Evolutionary conservation across 495 filamentous ascomycete species (phyloP), one percentile per base, ranked within the genome.

Genomic region (Tuber microsphaerosporum): DNA sequence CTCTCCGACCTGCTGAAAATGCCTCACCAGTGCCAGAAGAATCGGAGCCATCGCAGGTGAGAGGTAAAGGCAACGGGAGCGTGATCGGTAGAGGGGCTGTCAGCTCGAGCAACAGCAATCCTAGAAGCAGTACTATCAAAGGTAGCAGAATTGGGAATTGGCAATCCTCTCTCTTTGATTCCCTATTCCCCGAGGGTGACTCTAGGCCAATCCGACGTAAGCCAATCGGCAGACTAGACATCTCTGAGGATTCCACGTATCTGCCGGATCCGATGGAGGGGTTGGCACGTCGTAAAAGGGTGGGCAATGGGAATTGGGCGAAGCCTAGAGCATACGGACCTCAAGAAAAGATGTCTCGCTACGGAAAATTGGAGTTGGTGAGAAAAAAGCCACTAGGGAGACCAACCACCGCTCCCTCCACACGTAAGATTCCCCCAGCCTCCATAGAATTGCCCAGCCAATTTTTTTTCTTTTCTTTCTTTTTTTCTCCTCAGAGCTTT

Each of bases 191-290:
- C 45, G 75, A 75, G 45, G 73, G 31, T n/a, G 45, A n/a, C 44
- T 41, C 48, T 6, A 76, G 19, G 26, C 22, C 43, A 39, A 76
- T 31, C 31, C 41, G 10, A 72, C 69, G 45, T 20, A 65, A 65
- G 56, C 70, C 69, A 75, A 73, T 79, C 31, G 70, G 45, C 68
- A 79, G 77, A 75, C 76, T 79, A 70, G 76, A 79, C 65, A 79
- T 79, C 73, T 79, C 76, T 26, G 65, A 73, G 72, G 77, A 79
- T 78, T 78, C 76, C 76, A 79, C 76, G 76, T 79, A 79, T 75
- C 51, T 68, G 39, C 45, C 68, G 20, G 56, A 65, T 65, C 56
- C 26, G 56, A 31, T 65, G 26, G 56, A 65, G n/a, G 26, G 56
- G 56, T 31, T 65, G 56, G 56, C 56, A 65, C 56, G 56, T 31